Conservation (phyloP, 345 rosid species). For the Gossypium australe region DNA sequence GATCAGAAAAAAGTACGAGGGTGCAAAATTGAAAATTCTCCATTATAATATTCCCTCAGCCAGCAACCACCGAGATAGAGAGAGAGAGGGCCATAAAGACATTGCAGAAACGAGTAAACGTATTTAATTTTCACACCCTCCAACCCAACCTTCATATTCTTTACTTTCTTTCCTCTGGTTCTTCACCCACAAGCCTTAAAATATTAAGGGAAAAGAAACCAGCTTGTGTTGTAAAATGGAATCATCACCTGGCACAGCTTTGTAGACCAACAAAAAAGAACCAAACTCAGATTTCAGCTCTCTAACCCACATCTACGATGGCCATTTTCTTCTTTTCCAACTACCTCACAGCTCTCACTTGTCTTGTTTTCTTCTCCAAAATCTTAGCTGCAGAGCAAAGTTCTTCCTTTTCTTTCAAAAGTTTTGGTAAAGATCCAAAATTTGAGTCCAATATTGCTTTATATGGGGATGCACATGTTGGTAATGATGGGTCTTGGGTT, state of each 20-base stretch:
- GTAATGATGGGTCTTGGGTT: constrained; percentile 41
- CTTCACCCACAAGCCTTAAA: constrained; percentile 26
- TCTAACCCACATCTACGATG: constrained; percentile 40
- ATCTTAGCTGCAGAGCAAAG: constrained; percentile 34
- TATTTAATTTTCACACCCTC: constrained; percentile 50
- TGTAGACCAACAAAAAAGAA: constrained; percentile 8
- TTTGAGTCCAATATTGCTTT: constrained; percentile 50
- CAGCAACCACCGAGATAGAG: constrained; percentile 36
- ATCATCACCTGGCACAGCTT: constrained; percentile 26
- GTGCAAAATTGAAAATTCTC: constrained; percentile 28
- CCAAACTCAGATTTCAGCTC: constrained; percentile 21
- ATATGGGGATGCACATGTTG: constrained; percentile 57
- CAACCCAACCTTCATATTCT: constrained; percentile 23
- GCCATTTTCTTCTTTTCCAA: constrained; percentile 32
- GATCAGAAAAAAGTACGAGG: background rate
- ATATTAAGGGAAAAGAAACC: background rate
- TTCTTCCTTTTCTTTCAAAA: constrained; percentile 44
- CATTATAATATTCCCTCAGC: constrained; percentile 40
- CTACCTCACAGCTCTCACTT: constrained; percentile 24
- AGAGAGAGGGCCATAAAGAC: constrained; percentile 15
- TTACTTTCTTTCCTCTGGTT: constrained; percentile 25
- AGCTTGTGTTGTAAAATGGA: constrained; percentile 28
- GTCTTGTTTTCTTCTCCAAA: constrained; percentile 31
- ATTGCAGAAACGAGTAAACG: constrained; percentile 37
- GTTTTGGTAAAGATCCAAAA: constrained; percentile 40